These are phyloP conservation scores for Protomyces inouyei DNA, from an alignment of 1,139 yeast genomes.

Conservation along the genomic window DNA sequence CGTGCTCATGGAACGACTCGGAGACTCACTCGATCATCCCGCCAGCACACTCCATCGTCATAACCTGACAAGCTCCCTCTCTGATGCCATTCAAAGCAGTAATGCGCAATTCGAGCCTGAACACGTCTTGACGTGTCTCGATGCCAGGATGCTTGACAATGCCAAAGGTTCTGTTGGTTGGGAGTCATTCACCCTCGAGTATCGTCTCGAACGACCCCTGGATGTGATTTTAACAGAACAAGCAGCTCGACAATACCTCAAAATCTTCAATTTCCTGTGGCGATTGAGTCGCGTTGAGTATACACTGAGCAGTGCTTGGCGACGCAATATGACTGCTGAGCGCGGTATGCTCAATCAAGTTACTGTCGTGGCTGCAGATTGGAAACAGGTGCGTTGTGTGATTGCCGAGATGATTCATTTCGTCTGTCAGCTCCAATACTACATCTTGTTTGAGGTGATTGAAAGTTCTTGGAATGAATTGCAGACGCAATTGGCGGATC, in stretches of 20 bases:
- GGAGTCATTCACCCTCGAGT: constrained; percentile 91
- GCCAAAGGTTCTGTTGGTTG: constrained; percentile 65
- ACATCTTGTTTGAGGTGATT: constrained; percentile 41
- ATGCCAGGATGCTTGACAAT: constrained; percentile 70
- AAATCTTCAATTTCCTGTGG: constrained; percentile 84
- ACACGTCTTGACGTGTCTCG: constrained; percentile 54
- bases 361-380: constrained; percentile 30
- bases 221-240: constrained; percentile 41
- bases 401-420: constrained; percentile 42
- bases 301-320: constrained; percentile 51
- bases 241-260: constrained; percentile 58
- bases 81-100: constrained; percentile 61
- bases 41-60: constrained; percentile 61
- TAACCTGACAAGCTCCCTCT: constrained; percentile 59
- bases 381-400: constrained; percentile 38
- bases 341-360: constrained; percentile 33
- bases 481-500: constrained; percentile 35
- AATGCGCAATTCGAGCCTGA: constrained; percentile 50
- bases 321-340: constrained; percentile 37
- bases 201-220: constrained; percentile 56
- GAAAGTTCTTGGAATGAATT: constrained; percentile 43
- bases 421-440: constrained; percentile 42
- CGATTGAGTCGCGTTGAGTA: constrained; percentile 59
- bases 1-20: constrained; percentile 55
- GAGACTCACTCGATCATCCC: constrained; percentile 54